Percentiles rank a stretch among this genome's conserved stretches.
These are phyloP conservation scores for Globisporangium paddicum DNA, from an alignment of 352 stramenopile species.

Conservation along the genomic window DNA sequence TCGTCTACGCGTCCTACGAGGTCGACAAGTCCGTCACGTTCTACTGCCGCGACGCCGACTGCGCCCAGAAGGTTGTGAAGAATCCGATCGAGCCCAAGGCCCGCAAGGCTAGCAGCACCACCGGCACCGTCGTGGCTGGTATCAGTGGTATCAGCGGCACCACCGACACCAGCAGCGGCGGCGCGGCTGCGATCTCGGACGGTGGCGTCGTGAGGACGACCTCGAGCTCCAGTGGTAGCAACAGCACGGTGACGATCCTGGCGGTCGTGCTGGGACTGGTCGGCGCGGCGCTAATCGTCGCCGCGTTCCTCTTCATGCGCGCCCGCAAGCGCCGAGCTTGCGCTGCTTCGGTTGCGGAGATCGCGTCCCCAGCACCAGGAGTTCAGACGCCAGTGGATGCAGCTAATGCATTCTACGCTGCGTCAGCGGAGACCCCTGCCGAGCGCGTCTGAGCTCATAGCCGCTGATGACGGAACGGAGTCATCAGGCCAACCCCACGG, in stretches of 20 bases:
- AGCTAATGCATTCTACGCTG: background rate
- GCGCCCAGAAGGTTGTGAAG: constrained; percentile 15
- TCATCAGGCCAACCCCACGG: background rate
- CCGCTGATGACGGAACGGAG: background rate
- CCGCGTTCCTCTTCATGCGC: constrained; percentile 18
- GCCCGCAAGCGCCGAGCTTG: constrained; percentile 4
- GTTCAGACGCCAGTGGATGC: background rate
- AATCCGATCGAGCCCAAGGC: constrained; percentile 4
- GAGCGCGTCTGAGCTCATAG: background rate
- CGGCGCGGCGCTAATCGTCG: constrained; percentile 35
- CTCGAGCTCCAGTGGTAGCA: constrained; percentile 13
- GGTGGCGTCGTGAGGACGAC: constrained; percentile 8
- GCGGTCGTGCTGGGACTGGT: constrained; percentile 29
- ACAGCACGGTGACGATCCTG: constrained; percentile 25
- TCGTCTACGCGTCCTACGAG: constrained; percentile 65
- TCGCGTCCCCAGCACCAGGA: background rate
- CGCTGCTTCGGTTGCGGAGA: background rate
- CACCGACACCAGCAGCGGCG: background rate
- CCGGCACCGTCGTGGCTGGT: background rate
- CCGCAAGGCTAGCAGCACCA: constrained; percentile 6
- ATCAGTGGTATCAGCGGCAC: background rate
- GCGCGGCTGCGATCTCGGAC: constrained; percentile 3
- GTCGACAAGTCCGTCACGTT: constrained; percentile 59
- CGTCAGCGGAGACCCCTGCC: background rate
- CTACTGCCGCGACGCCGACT: constrained; percentile 58